Percentiles rank a stretch among this genome's conserved stretches.
Evolutionary conservation across 176 grass and related monocot genomes (phyloP).

Genomic region (Raddia distichophylla): DNA sequence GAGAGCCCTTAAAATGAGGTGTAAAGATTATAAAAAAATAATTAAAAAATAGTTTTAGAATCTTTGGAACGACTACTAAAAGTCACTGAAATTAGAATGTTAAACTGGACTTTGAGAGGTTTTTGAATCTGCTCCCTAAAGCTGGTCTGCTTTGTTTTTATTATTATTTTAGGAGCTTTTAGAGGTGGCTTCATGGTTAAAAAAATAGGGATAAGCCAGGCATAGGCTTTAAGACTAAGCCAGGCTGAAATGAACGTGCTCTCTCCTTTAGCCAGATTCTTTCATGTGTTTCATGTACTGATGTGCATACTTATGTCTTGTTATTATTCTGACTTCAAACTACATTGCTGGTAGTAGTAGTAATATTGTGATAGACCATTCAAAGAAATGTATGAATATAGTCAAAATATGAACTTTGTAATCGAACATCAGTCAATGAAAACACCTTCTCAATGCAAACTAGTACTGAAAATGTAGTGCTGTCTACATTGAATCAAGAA

Average conservation of each 20-base stretch:
- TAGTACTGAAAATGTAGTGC: conserved; percentile 6
- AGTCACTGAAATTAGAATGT: too few species aligned
- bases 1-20: too few species aligned
- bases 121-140: too few species aligned
- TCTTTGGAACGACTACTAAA: too few species aligned
- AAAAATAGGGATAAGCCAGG: too few species aligned
- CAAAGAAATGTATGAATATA: background rate
- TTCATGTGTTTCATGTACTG: background rate
- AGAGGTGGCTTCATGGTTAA: too few species aligned
- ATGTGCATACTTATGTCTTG: background rate
- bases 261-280: background rate
- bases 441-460: background rate
- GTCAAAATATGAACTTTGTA: background rate
- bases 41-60: too few species aligned
- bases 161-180: too few species aligned
- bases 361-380: background rate
- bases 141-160: too few species aligned
- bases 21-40: too few species aligned
- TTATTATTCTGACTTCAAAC: background rate
- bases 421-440: background rate
- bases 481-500: conserved; percentile 28
- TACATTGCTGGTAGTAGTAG: background rate
- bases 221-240: background rate
- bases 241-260: too few species aligned
- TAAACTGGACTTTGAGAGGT: too few species aligned